Conservation (phyloP, 2,329 filamentous ascomycete genomes). For the Phialemoniopsis sp. region DNA sequence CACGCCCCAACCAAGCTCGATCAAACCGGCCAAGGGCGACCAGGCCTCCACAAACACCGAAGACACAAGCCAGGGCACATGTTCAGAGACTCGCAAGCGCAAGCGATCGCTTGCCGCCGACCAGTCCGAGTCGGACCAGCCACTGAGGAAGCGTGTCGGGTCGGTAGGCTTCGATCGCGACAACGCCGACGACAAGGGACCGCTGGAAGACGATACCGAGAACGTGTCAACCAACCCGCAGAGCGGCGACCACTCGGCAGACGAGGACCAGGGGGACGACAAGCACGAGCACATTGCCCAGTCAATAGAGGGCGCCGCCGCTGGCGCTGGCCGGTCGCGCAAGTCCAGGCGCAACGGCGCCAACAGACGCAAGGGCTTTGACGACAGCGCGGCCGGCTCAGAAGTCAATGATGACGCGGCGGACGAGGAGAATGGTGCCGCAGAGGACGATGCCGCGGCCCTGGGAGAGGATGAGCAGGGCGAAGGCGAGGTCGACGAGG, state of each 20-base stretch:
- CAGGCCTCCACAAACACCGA: constrained; percentile 11
- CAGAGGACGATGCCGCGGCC: constrained; percentile 25
- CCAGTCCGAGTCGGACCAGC: constrained; percentile 40
- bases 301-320: constrained; percentile 21
- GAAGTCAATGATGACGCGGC: constrained; percentile 16
- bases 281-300: constrained; percentile 28
- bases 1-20: constrained; percentile 22
- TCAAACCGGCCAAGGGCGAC: constrained; percentile 16
- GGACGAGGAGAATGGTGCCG: constrained; percentile 24
- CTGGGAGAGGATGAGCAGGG: constrained; percentile 50
- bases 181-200: constrained; percentile 21
- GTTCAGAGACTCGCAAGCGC: constrained; percentile 39
- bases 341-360: constrained; percentile 34
- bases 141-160: constrained; percentile 49
- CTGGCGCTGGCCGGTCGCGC: constrained; percentile 28
- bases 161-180: constrained; percentile 37
- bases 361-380: constrained; percentile 30
- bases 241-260: constrained; percentile 35
- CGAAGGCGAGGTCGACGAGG: constrained; percentile 55
- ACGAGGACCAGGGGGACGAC: constrained; percentile 31
- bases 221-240: constrained; percentile 26
- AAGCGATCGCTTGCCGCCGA: constrained; percentile 44
- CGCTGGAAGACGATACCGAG: constrained; percentile 26
- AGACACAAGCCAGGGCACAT: constrained; percentile 21
- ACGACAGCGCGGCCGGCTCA: constrained; percentile 6